Evolutionary conservation across 1,284 basidiomycete genomes (phyloP), one percentile per base, ranked within the genome.

Genomic region (Lignosus rhinocerotis): DNA sequence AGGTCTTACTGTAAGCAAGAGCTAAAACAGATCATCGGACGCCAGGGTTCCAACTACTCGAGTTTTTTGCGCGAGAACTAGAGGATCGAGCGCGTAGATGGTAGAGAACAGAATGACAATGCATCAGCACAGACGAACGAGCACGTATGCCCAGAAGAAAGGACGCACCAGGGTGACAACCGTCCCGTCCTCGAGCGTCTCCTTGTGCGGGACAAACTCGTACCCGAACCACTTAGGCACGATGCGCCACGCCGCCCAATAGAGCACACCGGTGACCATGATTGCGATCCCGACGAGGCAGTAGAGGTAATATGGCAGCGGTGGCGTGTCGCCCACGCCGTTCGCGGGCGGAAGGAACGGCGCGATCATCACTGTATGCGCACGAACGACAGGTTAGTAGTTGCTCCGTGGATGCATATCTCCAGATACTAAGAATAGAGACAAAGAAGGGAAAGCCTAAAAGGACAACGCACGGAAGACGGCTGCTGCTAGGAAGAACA

Each of bases 231-330:
- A 66, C 16, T 71, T 70, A 0, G 85, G 85, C 9, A 86, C 65
- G 44, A 83, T 59, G 0, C 80, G 76, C 83, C 84, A 85, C 9
- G 67, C 70, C 0, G 78, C 78, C 86, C 85, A 87, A 68, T 85
- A 87, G 0, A 78, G 34, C 0, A 80, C 74, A 10, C 81, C 85
- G 7, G 66, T 31, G 38, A 75, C 46, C 72, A 85, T 73, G 54
- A 85, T 67, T 0, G 66, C 80, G 56, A 85, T 84, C 5, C 81
- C 83, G 6, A 85, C 80, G 2, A 86, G 72, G 59, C 80, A 82
- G 67, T 85, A 83, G 75, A 86, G 65, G 64, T 84, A 86, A 62
- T 85, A 85, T 3, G 84, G 82, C 38, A 86, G 66, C 6, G 83
- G 83, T 3, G 83, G 83, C 0, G 83, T 83, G 61, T 86, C 83